phyloP scores from a whole-genome alignment of 257 asterid genomes.

The Orobanche coerulescens region DNA sequence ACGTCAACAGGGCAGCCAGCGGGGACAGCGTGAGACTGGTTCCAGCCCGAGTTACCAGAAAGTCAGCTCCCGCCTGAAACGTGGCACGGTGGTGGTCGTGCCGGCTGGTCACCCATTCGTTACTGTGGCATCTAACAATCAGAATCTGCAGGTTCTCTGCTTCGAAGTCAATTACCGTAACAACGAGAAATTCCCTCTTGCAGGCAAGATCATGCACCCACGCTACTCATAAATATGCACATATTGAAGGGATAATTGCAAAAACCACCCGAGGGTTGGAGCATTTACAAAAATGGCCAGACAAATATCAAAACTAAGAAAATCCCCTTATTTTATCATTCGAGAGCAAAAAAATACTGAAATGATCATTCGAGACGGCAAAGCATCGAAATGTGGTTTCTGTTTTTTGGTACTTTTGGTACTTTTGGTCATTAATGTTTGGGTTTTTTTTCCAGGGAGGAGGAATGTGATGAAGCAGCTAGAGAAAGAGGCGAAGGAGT shows the following conservation, averaged over 20 bases:
- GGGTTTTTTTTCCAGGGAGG: constrained; percentile 27
- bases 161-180: constrained; percentile 40
- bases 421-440: too few species aligned
- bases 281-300: too few species aligned
- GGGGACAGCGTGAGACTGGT: background rate
- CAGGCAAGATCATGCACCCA: constrained; percentile 28
- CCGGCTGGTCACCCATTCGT: constrained; percentile 77
- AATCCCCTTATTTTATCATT: too few species aligned
- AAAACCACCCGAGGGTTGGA: too few species aligned
- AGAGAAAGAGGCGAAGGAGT: constrained; percentile 49
- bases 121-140: constrained; percentile 41
- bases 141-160: constrained; percentile 44
- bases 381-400: too few species aligned
- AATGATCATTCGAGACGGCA: too few species aligned
- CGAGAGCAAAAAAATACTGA: too few species aligned
- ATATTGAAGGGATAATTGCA: too few species aligned
- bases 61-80: constrained; percentile 32
- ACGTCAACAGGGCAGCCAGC: background rate
- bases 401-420: too few species aligned
- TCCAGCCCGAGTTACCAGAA: constrained; percentile 30
- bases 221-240: too few species aligned
- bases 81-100: constrained; percentile 42
- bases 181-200: constrained; percentile 38
- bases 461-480: constrained; percentile 42
- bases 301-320: too few species aligned